phyloP scores from a whole-genome alignment of 129 eudicot species.

The Ambrosia trifida region DNA sequence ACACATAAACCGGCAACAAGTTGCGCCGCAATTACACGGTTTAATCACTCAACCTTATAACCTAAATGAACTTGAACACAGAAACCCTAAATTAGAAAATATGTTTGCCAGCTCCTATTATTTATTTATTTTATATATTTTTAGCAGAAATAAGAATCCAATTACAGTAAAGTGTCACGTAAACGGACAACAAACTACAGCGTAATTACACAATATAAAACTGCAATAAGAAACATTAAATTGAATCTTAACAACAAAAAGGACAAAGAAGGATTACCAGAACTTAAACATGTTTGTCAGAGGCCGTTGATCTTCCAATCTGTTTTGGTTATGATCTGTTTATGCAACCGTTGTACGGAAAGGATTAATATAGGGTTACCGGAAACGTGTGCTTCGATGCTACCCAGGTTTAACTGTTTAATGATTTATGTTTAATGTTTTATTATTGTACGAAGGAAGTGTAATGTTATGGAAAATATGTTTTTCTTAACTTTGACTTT shows the following conservation, averaged over 20 bases:
- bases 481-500: no score
- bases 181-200: no score
- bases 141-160: no score
- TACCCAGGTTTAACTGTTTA: constrained; percentile 1
- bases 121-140: no score
- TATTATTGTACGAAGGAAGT: neutral
- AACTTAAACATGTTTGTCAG: constrained; percentile 30
- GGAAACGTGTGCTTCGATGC: constrained; percentile 30
- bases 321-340: neutral
- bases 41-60: neutral
- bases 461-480: neutral
- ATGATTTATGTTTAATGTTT: no score
- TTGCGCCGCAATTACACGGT: no score
- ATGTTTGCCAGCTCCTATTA: no score
- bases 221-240: neutral
- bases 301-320: constrained; percentile 12
- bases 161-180: no score
- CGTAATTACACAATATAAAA: no score
- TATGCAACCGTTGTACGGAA: neutral
- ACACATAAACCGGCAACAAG: no score
- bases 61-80: neutral
- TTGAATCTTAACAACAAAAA: neutral
- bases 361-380: constrained; percentile 4
- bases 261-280: constrained; percentile 13
- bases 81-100: neutral